A percentile compares a stretch with the other conserved stretches of the same genome.
Evolutionary conservation across 148 eudicot species (phyloP).

Genomic region (Heliosperma pusillum): DNA sequence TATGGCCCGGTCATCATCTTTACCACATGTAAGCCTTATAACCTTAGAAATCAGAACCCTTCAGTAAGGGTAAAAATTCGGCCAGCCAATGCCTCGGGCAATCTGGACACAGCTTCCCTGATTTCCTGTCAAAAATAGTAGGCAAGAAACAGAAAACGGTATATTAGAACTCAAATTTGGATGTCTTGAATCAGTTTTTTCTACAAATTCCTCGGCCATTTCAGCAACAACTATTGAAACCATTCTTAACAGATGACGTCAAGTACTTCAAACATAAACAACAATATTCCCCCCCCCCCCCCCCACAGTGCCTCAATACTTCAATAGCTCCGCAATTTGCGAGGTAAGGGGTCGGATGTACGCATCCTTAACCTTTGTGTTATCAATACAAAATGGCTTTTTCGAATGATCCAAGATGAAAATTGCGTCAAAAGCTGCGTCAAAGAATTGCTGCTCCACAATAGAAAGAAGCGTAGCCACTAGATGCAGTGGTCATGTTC

Average conservation of each 20-base stretch:
- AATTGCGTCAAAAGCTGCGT: no score
- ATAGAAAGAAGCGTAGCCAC: no score
- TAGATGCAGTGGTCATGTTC: no score
- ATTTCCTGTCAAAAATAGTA: slow-evolving; percentile 55
- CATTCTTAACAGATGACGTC: no score
- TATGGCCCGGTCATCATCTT: not conserved
- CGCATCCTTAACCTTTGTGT: no score
- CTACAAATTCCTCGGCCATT: not conserved
- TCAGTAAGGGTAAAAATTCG: slow-evolving; percentile 74
- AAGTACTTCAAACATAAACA: not conserved
- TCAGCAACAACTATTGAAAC: not conserved
- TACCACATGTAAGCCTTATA: not conserved
- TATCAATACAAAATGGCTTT: no score
- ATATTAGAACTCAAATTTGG: not conserved
- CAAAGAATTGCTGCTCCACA: no score
- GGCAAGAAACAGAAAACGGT: not conserved
- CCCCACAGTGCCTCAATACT: no score
- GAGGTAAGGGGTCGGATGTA: no score
- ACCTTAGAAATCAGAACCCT: slow-evolving; percentile 47
- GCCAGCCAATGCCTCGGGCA: slow-evolving; percentile 57
- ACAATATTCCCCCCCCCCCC: no score
- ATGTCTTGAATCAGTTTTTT: not conserved
- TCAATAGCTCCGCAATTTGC: not conserved
- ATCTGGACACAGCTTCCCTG: slow-evolving; percentile 51
- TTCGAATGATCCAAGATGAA: no score